Percentiles rank a stretch among this genome's conserved stretches.
Evolutionary conservation across 169 alveolate genomes (phyloP).

Genomic region (Eimeria brunetti): DNA sequence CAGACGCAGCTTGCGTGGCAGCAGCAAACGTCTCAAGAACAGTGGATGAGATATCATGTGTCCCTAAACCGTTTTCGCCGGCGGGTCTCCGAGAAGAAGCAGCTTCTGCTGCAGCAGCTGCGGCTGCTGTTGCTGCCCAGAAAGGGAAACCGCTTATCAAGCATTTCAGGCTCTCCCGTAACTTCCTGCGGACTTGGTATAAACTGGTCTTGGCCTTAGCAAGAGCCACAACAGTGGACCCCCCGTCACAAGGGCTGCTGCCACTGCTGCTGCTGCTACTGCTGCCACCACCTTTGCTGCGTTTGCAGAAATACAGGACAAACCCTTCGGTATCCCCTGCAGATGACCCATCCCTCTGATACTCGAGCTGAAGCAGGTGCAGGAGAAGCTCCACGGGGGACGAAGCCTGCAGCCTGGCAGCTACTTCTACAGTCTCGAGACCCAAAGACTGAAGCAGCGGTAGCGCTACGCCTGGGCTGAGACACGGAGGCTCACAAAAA

Average conservation of each 20-base stretch:
- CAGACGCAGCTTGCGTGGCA: background rate
- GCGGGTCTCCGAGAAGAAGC: background rate
- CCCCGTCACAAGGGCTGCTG: background rate
- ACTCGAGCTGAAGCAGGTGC: constrained; percentile 40
- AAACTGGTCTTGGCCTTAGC: constrained; percentile 60
- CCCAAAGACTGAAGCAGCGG: constrained; percentile 53
- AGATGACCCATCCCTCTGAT: background rate
- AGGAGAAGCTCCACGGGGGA: constrained; percentile 45
- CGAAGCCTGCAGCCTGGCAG: constrained; percentile 25
- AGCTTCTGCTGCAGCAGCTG: constrained; percentile 40
- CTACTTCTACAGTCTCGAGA: constrained; percentile 66
- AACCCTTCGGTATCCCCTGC: constrained; percentile 21
- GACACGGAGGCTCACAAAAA: constrained; percentile 57
- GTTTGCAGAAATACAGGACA: constrained; percentile 34
- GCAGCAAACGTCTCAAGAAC: constrained; percentile 32
- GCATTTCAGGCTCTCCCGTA: constrained; percentile 59
- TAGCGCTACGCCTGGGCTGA: constrained; percentile 58
- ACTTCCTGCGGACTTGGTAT: constrained; percentile 48
- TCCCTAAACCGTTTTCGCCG: background rate
- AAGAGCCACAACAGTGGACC: constrained; percentile 60
- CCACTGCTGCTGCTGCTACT: constrained; percentile 19
- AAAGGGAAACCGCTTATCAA: background rate
- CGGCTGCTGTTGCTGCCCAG: constrained; percentile 46
- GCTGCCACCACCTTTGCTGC: background rate
- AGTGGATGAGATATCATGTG: background rate